phyloP scores from a whole-genome alignment of 2,329 filamentous ascomycete genomes.

The Exophiala sp. region DNA sequence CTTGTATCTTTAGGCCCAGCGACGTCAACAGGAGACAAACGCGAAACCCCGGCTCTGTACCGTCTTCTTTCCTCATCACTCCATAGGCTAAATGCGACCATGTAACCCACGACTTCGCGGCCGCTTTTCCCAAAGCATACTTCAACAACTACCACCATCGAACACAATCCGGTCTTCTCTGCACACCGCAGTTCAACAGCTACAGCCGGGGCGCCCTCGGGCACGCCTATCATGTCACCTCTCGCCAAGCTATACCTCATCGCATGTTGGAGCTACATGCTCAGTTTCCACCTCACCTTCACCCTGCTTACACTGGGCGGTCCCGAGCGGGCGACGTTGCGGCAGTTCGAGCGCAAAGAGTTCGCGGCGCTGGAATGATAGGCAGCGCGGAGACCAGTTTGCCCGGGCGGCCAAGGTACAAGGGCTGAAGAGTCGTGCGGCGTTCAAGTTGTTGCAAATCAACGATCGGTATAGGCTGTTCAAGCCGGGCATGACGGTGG shows the following conservation, averaged over 20 bases:
- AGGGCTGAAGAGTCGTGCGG: conserved; percentile 80
- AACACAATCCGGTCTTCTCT: not conserved
- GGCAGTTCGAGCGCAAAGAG: conserved; percentile 11
- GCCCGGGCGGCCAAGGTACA: conserved; percentile 69
- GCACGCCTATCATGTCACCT: conserved; percentile 23
- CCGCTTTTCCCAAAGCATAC: conserved; percentile 3
- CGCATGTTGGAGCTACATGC: conserved; percentile 27
- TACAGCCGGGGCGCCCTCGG: not conserved
- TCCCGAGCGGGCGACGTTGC: conserved; percentile 8
- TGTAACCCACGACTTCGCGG: conserved; percentile 16
- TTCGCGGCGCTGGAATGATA: conserved; percentile 60
- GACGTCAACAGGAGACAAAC: too few species aligned
- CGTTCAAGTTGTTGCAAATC: conserved; percentile 89
- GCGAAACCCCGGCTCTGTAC: too few species aligned
- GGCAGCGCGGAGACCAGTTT: conserved; percentile 68
- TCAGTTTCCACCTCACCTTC: conserved; percentile 26
- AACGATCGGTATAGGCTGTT: conserved; percentile 77
- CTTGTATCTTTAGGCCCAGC: too few species aligned
- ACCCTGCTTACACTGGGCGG: conserved; percentile 13
- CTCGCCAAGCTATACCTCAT: conserved; percentile 27
- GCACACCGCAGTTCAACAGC: not conserved
- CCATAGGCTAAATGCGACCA: conserved; percentile 22
- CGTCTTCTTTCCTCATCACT: too few species aligned
- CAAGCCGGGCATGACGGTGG: conserved; percentile 70
- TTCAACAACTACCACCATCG: not conserved